Evolutionary conservation across 129 eudicot species (phyloP).

Genomic region (Artemisia tridentata): DNA sequence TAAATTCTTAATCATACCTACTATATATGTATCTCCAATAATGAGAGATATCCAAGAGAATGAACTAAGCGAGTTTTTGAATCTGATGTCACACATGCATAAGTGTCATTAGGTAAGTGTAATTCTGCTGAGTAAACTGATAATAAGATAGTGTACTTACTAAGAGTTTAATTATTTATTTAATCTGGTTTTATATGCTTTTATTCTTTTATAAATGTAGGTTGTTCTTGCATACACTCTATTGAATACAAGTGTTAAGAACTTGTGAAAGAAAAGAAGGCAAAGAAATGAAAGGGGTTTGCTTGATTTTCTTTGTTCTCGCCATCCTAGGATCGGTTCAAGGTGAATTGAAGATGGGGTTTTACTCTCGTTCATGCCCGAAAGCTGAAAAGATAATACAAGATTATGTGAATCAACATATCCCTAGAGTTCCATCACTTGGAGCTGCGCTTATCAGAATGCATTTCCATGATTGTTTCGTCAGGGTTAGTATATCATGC

Average conservation of each 20-base stretch:
- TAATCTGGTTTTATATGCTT: background rate
- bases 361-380: conserved; percentile 52
- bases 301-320: conserved; percentile 30
- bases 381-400: conserved; percentile 65
- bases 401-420: conserved; percentile 55
- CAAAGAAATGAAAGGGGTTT: conserved; percentile 25
- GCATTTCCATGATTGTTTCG: conserved; percentile 83
- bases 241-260: background rate
- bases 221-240: background rate
- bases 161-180: background rate
- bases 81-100: conserved; percentile 15
- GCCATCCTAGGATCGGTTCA: conserved; percentile 31
- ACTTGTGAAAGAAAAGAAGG: background rate
- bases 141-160: background rate
- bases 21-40: background rate
- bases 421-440: conserved; percentile 68
- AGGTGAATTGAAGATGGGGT: conserved; percentile 42
- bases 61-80: background rate
- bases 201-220: too few species aligned
- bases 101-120: conserved; percentile 4
- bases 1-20: background rate
- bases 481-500: conserved; percentile 39
- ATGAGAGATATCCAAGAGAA: background rate
- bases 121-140: background rate
- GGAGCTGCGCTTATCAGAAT: conserved; percentile 65